These are phyloP conservation scores for Ceratocystiopsis minuta DNA, from an alignment of 2,329 filamentous ascomycete genomes.

Conservation along the genomic window DNA sequence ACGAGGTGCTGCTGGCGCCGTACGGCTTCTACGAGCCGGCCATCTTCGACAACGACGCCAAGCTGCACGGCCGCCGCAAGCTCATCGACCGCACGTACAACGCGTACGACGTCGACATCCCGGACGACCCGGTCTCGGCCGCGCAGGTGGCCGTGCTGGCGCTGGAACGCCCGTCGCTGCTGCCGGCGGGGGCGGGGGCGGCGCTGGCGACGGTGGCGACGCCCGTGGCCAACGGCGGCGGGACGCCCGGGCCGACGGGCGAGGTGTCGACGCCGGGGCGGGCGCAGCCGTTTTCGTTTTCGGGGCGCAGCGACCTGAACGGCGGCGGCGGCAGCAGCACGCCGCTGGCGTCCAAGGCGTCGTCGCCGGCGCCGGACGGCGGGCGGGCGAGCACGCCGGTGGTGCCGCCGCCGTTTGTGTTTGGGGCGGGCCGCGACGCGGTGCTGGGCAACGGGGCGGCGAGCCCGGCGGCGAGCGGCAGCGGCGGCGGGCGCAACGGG, in stretches of 20 bases:
- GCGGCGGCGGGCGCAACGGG: constrained; percentile 34
- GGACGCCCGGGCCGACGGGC: constrained; percentile 14
- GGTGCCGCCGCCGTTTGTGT: constrained; percentile 35
- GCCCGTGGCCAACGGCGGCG: constrained; percentile 16
- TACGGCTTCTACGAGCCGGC: constrained; percentile 86
- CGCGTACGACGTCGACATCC: constrained; percentile 70
- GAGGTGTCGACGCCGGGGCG: constrained; percentile 38
- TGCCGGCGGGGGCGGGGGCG: constrained; percentile 17
- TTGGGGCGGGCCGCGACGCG: constrained; percentile 28
- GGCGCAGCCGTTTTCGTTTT: constrained; percentile 49
- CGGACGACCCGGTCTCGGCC: constrained; percentile 74
- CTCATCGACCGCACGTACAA: constrained; percentile 80
- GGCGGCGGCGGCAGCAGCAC: constrained; percentile 46
- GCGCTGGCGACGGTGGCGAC: too few species aligned
- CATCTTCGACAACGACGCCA: constrained; percentile 68
- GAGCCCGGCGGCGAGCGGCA: constrained; percentile 34
- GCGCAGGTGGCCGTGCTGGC: constrained; percentile 57
- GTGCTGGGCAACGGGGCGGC: constrained; percentile 26
- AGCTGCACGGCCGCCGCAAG: constrained; percentile 62
- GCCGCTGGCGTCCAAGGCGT: constrained; percentile 69
- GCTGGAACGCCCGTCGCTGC: constrained; percentile 40
- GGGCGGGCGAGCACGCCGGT: constrained; percentile 40
- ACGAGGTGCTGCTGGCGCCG: constrained; percentile 83
- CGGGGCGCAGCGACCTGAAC: constrained; percentile 28
- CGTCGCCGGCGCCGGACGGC: constrained; percentile 72